Evolutionary conservation across 108 stramenopile species (phyloP).

Genomic region (Conticribra guillardii): DNA sequence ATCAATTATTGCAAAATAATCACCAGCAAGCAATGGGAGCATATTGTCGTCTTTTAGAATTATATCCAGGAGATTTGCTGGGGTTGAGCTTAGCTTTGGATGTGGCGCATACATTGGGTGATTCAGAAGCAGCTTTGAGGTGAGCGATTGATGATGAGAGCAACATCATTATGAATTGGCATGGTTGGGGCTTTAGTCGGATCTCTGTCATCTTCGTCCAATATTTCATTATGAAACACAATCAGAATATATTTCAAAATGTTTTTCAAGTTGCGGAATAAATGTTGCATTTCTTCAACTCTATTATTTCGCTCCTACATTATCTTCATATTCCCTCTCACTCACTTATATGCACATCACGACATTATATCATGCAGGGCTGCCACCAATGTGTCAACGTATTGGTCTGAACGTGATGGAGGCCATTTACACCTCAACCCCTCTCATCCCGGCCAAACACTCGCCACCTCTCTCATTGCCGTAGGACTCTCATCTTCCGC

Average conservation of each 20-base stretch:
- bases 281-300: too few species aligned
- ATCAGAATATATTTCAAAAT: too few species aligned
- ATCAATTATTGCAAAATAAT: conserved; percentile 66
- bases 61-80: conserved; percentile 79
- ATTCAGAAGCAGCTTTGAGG: conserved; percentile 64
- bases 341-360: too few species aligned
- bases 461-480: conserved; percentile 66
- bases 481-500: conserved; percentile 75
- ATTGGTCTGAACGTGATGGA: conserved; percentile 80
- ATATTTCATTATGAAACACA: too few species aligned
- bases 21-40: conserved; percentile 63
- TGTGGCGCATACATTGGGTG: conserved; percentile 71
- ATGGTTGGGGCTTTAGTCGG: background rate
- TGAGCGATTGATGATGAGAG: too few species aligned
- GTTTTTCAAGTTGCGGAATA: too few species aligned
- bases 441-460: conserved; percentile 66
- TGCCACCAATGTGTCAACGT: conserved; percentile 73
- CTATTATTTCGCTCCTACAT: too few species aligned
- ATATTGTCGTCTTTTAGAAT: conserved; percentile 58
- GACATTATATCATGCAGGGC: conserved; percentile 19
- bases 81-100: conserved; percentile 81
- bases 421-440: conserved; percentile 52
- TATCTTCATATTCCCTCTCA: too few species aligned
- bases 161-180: too few species aligned
- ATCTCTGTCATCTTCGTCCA: background rate